These are phyloP conservation scores for Hortiboletus rubellus DNA, from an alignment of 1,284 basidiomycete genomes.

Conservation along the genomic window DNA sequence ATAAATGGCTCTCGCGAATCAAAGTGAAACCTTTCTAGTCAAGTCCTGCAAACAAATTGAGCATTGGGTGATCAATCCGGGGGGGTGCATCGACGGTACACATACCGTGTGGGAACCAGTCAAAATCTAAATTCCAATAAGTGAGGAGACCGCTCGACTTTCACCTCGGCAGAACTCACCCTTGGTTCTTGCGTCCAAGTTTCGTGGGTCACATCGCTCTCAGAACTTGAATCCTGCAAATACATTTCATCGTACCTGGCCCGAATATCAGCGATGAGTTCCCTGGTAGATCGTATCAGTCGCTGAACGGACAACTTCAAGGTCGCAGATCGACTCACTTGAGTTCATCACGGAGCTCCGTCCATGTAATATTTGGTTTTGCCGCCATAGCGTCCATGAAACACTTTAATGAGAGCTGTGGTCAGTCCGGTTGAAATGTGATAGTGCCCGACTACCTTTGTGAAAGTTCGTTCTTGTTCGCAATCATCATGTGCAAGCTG, in stretches of 20 bases:
- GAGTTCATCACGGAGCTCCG: slow-evolving; percentile 20
- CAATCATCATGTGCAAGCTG: slow-evolving; percentile 26
- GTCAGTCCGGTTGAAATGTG: not conserved
- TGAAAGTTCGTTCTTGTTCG: slow-evolving; percentile 24
- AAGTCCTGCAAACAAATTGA: slow-evolving; percentile 16
- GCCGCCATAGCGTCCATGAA: slow-evolving; percentile 22
- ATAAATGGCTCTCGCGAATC: not conserved
- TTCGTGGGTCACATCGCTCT: not conserved
- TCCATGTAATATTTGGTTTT: slow-evolving; percentile 24
- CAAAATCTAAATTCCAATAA: slow-evolving; percentile 8
- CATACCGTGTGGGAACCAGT: slow-evolving; percentile 19
- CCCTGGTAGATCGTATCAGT: slow-evolving; percentile 8
- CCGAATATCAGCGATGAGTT: slow-evolving; percentile 18
- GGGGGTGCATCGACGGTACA: not conserved
- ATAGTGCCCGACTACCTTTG: slow-evolving; percentile 19
- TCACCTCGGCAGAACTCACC: slow-evolving; percentile 15
- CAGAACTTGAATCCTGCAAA: not conserved
- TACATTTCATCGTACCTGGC: slow-evolving; percentile 13
- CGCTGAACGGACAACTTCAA: not conserved
- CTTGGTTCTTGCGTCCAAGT: slow-evolving; percentile 22
- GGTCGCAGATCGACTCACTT: slow-evolving; percentile 12
- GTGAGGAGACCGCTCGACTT: not conserved
- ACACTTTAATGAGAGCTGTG: slow-evolving; percentile 14
- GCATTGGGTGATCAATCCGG: not conserved
- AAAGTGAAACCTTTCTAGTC: slow-evolving; percentile 10